A percentile compares a stretch with the other conserved stretches of the same genome.
Evolutionary conservation across 768 basidiomycete species (phyloP).

Genomic region (Mycena rosella): DNA sequence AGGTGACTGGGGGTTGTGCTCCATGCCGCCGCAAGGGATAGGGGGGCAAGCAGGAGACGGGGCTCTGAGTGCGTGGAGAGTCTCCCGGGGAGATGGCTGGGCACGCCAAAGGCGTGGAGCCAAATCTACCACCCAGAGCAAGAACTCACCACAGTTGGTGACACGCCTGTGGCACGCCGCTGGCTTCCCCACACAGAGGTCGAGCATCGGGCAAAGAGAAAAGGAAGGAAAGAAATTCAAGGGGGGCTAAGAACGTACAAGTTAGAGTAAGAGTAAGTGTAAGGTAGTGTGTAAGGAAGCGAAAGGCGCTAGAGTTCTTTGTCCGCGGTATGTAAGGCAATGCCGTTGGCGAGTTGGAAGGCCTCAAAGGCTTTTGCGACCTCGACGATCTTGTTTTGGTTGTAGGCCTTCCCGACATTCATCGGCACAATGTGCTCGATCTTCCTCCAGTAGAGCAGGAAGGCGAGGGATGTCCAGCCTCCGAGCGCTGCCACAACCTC

Average conservation of each 20-base stretch:
- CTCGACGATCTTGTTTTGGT: slow-evolving; percentile 1
- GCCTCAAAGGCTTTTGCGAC: slow-evolving; percentile 10
- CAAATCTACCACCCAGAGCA: slow-evolving; percentile 14
- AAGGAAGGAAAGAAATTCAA: no score
- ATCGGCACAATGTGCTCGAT: slow-evolving; percentile 40
- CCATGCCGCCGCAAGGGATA: neutral
- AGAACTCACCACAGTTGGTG: slow-evolving; percentile 8
- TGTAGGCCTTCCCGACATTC: slow-evolving; percentile 34
- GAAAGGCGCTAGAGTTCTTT: neutral
- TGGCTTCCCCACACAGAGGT: neutral
- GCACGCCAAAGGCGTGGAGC: neutral
- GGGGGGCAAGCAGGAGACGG: neutral
- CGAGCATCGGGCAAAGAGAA: neutral
- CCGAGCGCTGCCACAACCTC: slow-evolving; percentile 47
- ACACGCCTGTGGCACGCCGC: no score
- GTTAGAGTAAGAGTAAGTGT: no score
- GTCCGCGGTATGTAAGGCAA: neutral
- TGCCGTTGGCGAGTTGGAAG: slow-evolving; percentile 12
- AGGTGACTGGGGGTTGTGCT: neutral
- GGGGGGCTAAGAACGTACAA: no score
- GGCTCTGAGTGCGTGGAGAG: neutral
- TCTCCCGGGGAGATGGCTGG: no score
- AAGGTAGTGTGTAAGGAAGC: neutral
- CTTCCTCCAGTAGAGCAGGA: slow-evolving; percentile 49
- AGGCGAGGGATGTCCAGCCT: slow-evolving; percentile 50